phyloP scores from a whole-genome alignment of 1,139 yeast genomes.

The Pichia sp. region DNA sequence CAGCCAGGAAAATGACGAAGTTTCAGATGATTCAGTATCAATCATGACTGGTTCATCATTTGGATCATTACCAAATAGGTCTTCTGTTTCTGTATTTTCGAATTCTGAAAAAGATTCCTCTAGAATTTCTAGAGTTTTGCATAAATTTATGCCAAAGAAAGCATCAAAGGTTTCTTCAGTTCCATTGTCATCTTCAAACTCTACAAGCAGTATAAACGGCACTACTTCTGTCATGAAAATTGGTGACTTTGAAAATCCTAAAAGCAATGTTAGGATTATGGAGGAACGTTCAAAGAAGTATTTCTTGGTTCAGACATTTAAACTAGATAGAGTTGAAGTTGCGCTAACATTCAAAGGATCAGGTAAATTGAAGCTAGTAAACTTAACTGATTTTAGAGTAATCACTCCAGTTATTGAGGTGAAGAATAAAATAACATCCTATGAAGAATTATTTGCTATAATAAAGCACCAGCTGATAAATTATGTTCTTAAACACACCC shows the following conservation, averaged over 20 bases:
- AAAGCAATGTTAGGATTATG: slow-evolving; percentile 37
- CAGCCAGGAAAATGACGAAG: slow-evolving; percentile 16
- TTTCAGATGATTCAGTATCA: slow-evolving; percentile 15
- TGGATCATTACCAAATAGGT: neutral
- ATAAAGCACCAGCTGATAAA: slow-evolving; percentile 63
- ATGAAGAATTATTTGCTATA: slow-evolving; percentile 59
- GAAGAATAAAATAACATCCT: slow-evolving; percentile 68
- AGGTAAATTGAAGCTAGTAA: slow-evolving; percentile 56
- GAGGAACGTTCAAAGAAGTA: slow-evolving; percentile 50
- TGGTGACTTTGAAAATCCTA: neutral
- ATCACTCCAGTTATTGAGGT: slow-evolving; percentile 61
- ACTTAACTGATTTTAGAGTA: slow-evolving; percentile 62
- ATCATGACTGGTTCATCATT: slow-evolving; percentile 2
- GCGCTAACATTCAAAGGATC: slow-evolving; percentile 73
- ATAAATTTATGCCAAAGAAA: slow-evolving; percentile 8
- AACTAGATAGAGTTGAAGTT: slow-evolving; percentile 46
- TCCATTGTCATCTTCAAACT: neutral
- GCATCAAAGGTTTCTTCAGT: neutral
- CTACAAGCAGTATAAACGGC: neutral
- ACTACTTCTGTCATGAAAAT: neutral
- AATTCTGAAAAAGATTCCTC: slow-evolving; percentile 3
- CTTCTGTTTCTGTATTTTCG: slow-evolving; percentile 2
- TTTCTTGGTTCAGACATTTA: slow-evolving; percentile 42
- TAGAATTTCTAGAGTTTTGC: slow-evolving; percentile 10
- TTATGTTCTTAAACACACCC: slow-evolving; percentile 66